Percentiles rank a stretch among this genome's conserved stretches.
phyloP scores from a whole-genome alignment of 1,284 basidiomycete genomes.

The Tilletia horrida region DNA sequence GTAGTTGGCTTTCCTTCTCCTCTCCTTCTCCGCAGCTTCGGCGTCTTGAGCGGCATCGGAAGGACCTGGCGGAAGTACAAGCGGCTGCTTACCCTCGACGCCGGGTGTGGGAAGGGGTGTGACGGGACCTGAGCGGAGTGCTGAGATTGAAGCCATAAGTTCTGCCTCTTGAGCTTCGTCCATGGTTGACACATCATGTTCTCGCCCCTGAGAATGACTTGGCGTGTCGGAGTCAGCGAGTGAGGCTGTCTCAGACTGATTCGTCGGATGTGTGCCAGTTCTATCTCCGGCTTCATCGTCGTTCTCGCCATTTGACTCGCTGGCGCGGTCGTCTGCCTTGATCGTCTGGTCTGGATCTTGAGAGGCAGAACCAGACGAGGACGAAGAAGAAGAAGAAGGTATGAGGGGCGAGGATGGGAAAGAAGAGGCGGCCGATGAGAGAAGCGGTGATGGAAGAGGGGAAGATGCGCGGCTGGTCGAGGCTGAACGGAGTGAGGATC shows the following conservation, averaged over 20 bases:
- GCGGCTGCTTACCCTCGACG: not conserved
- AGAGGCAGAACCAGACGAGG: not conserved
- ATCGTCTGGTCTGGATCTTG: not conserved
- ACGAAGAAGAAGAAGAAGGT: not conserved
- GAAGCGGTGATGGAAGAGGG: not conserved
- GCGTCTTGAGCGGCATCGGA: not conserved
- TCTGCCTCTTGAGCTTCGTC: conserved; percentile 7
- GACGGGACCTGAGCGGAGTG: not conserved
- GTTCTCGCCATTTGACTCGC: not conserved
- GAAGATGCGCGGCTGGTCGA: conserved; percentile 2
- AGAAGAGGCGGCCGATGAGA: not conserved
- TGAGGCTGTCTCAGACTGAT: conserved; percentile 5
- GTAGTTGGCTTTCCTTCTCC: conserved; percentile 11
- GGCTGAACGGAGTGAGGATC: conserved; percentile 2
- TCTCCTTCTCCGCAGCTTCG: conserved; percentile 17
- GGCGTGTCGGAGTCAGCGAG: not conserved
- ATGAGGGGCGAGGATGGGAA: not conserved
- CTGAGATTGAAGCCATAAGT: conserved; percentile 17
- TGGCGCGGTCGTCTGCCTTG: not conserved
- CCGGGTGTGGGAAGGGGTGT: not conserved
- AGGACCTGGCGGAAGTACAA: not conserved
- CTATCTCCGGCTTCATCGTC: not conserved
- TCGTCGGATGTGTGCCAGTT: not conserved
- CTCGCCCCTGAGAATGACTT: too few relatives aligned
- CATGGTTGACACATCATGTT: not conserved